Conservation (phyloP, 2,329 filamentous ascomycete genomes). For the Lasiodiplodia gonubiensis region DNA sequence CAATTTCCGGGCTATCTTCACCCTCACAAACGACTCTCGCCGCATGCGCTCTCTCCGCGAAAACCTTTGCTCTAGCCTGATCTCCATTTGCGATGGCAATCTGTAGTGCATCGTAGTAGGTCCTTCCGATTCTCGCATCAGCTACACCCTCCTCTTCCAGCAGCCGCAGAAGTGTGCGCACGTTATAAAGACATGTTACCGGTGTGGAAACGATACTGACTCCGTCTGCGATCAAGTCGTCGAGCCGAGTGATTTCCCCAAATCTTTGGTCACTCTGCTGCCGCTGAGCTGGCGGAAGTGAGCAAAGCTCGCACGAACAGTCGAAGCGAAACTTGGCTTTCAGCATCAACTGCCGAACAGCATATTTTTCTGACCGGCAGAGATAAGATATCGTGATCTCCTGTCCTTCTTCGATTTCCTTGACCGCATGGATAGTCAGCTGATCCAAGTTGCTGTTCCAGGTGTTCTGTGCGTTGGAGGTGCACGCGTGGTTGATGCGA, state of each 20-base stretch:
- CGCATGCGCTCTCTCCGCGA: slow-evolving; percentile 34
- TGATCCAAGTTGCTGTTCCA: slow-evolving; percentile 43
- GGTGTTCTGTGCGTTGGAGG: slow-evolving; percentile 44
- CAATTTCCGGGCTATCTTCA: slow-evolving; percentile 34
- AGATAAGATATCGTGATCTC: slow-evolving; percentile 48
- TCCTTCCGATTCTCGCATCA: slow-evolving; percentile 33
- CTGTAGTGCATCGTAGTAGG: slow-evolving; percentile 38
- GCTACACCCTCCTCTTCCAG: slow-evolving; percentile 36
- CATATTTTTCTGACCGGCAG: slow-evolving; percentile 32
- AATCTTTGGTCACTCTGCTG: slow-evolving; percentile 41
- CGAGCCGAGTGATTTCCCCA: slow-evolving; percentile 34
- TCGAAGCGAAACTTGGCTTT: slow-evolving; percentile 42
- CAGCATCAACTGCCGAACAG: slow-evolving; percentile 36
- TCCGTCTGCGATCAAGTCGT: slow-evolving; percentile 36
- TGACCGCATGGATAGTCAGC: slow-evolving; percentile 43
- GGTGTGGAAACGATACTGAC: neutral
- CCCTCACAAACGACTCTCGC: slow-evolving; percentile 30
- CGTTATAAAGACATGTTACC: slow-evolving; percentile 32
- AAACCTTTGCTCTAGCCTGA: slow-evolving; percentile 40
- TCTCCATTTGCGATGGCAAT: slow-evolving; percentile 41
- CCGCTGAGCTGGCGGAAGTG: slow-evolving; percentile 41
- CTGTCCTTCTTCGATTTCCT: slow-evolving; percentile 43
- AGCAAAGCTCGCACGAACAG: slow-evolving; percentile 46
- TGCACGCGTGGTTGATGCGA: slow-evolving; percentile 48
- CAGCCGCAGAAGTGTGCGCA: slow-evolving; percentile 38